Percentiles rank a stretch among this genome's conserved stretches.
Evolutionary conservation across 1,284 basidiomycete species (phyloP).

Genomic region (Coniferiporia sulphurascens): DNA sequence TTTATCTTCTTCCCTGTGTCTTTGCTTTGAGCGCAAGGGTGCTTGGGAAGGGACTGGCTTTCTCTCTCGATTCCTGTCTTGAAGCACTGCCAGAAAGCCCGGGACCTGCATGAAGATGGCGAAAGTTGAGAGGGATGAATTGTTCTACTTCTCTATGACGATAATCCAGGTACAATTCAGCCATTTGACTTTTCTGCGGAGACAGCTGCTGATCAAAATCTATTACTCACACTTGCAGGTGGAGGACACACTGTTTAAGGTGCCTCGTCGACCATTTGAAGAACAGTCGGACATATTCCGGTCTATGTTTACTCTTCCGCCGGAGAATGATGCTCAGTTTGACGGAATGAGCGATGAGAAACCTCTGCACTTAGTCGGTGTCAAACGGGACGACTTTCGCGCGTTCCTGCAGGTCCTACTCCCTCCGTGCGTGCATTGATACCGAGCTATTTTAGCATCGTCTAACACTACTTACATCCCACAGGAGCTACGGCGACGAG

Average conservation of each 20-base stretch:
- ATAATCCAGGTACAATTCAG: conserved; percentile 10
- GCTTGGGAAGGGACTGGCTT: too few relatives aligned
- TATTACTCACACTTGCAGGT: not conserved
- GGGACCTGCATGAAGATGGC: not conserved
- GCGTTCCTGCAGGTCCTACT: conserved; percentile 15
- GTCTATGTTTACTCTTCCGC: conserved; percentile 17
- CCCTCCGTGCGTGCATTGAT: conserved; percentile 12
- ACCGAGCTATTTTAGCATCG: not conserved
- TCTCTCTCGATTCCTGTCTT: not conserved
- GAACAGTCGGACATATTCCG: conserved; percentile 17
- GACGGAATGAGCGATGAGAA: conserved; percentile 15
- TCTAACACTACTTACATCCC: not conserved
- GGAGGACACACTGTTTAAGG: conserved; percentile 15
- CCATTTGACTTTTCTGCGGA: not conserved
- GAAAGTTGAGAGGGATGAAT: conserved; percentile 12
- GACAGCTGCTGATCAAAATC: not conserved
- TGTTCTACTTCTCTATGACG: conserved; percentile 16
- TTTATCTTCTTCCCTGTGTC: not conserved
- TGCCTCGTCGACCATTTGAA: conserved; percentile 16
- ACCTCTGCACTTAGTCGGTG: conserved; percentile 11
- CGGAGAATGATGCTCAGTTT: not conserved
- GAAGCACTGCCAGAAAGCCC: not conserved
- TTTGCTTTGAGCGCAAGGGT: too few relatives aligned
- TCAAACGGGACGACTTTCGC: conserved; percentile 14
- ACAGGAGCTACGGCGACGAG: conserved; percentile 20